Evolutionary conservation across 768 basidiomycete species (phyloP).

Genomic region (Amanita fuliginea): DNA sequence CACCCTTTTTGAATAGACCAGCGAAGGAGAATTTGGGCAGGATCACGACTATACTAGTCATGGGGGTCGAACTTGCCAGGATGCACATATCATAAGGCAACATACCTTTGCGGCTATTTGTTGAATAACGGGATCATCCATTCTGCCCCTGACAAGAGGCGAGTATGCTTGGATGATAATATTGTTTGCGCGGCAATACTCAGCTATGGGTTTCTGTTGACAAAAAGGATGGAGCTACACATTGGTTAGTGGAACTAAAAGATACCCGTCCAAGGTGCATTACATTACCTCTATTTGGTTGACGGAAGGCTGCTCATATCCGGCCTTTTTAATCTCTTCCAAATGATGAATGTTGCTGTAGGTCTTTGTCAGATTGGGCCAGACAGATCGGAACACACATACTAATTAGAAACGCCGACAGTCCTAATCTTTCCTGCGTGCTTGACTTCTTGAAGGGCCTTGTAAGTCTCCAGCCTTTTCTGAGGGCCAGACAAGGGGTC

Average conservation of each 20-base stretch:
- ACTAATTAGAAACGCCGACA: constrained; percentile 86
- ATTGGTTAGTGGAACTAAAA: neutral
- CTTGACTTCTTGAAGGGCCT: constrained; percentile 53
- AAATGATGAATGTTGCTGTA: constrained; percentile 57
- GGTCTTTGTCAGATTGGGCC: neutral
- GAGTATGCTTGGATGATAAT: constrained; percentile 70
- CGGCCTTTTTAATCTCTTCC: constrained; percentile 57
- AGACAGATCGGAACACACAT: constrained; percentile 12
- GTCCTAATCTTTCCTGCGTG: constrained; percentile 53
- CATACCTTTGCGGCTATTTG: constrained; percentile 49
- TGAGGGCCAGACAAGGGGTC: constrained; percentile 55
- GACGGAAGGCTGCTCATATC: constrained; percentile 55
- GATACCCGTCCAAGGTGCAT: neutral
- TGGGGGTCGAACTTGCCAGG: neutral
- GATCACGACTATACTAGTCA: constrained; percentile 42
- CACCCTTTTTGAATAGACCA: constrained; percentile 87
- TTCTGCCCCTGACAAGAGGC: constrained; percentile 55
- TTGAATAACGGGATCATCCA: constrained; percentile 42
- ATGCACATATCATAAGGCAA: constrained; percentile 5
- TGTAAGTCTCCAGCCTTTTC: constrained; percentile 60
- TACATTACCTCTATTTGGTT: constrained; percentile 67
- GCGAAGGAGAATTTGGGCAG: constrained; percentile 75
- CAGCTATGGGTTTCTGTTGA: constrained; percentile 70
- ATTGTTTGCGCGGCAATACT: constrained; percentile 51
- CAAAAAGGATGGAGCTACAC: constrained; percentile 68